These are phyloP conservation scores for Cudoniella acicularis DNA, from an alignment of 495 filamentous ascomycete species.

Conservation along the genomic window DNA sequence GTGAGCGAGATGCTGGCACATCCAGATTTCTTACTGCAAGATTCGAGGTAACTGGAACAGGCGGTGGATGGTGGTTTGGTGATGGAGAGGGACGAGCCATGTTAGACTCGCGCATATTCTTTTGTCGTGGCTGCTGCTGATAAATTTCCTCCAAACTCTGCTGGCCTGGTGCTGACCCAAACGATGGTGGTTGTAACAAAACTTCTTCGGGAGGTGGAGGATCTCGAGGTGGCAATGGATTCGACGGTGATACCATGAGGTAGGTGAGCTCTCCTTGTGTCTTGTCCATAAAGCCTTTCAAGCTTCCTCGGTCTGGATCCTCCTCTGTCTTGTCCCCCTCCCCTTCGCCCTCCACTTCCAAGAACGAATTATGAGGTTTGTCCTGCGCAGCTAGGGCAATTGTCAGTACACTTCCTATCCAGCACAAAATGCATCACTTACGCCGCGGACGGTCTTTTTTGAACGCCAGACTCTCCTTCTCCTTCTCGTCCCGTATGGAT, in stretches of 20 bases:
- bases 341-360: conserved; percentile 35
- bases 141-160: conserved; percentile 24
- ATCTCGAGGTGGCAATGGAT: conserved; percentile 55
- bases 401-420: conserved; percentile 3
- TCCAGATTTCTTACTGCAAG: conserved; percentile 34
- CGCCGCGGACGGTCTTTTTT: conserved; percentile 11
- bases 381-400: conserved; percentile 23
- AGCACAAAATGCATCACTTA: conserved; percentile 13
- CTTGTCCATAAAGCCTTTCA: conserved; percentile 60
- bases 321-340: conserved; percentile 38
- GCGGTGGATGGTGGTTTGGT: conserved; percentile 55
- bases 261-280: conserved; percentile 63
- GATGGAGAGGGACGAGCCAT: conserved; percentile 40
- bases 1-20: conserved; percentile 41
- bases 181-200: conserved; percentile 42
- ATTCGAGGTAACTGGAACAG: conserved; percentile 31
- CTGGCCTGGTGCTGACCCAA: conserved; percentile 29
- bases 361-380: conserved; percentile 36
- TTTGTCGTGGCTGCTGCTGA: conserved; percentile 22
- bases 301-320: conserved; percentile 50
- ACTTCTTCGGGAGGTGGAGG: conserved; percentile 47
- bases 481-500: conserved; percentile 39
- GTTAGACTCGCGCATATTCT: conserved; percentile 29
- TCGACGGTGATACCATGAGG: conserved; percentile 59
- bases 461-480: conserved; percentile 30